Evolutionary conservation across 1,284 basidiomycete genomes (phyloP), one percentile per base, ranked within the genome.

Genomic region (Cryptococcus jaspeensis): DNA sequence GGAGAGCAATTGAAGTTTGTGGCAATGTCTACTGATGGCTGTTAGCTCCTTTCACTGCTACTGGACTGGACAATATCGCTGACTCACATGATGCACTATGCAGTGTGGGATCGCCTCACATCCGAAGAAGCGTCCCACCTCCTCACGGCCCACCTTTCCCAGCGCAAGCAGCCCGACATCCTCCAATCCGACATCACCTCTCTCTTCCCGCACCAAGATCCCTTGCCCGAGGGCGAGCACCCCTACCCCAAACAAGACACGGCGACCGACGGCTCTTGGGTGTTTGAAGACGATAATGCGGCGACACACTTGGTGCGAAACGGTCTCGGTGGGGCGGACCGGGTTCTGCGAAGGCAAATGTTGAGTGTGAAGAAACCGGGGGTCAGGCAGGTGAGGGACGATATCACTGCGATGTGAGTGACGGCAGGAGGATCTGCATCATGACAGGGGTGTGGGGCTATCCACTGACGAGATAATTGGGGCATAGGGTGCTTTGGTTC

Each of bases 41-140:
- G n/a, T n/a, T n/a, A n/a, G n/a, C n/a, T n/a, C n/a, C n/a, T n/a
- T n/a, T n/a, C n/a, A n/a, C n/a, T n/a, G n/a, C n/a, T n/a, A n/a
- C n/a, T n/a, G n/a, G n/a, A n/a, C n/a, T n/a, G n/a, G n/a, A n/a
- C n/a, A n/a, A n/a, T n/a, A n/a, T n/a, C n/a, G 72, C 23, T 13
- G 25, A 22, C 22, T 35, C 13, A 22, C 28, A 23, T 12, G 11
- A 13, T 11, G 12, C n/a, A n/a, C n/a, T n/a, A n/a, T n/a, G n/a
- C n/a, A 70, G 67, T 96, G 41, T 96, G 92, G 90, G 94, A 98
- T 75, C 83, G 88, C 67, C 81, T 97, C 53, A 87, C 87, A 62
- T 94, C 92, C 28, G 86, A 91, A 68, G 92, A 97, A 63, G 91
- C 92, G 4, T 91, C 94, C 50, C 83, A 86, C n/a, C 85, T 98